Evolutionary conservation across 2,329 filamentous ascomycete genomes (phyloP).

Genomic region (Tolypocladium ophioglossoides): DNA sequence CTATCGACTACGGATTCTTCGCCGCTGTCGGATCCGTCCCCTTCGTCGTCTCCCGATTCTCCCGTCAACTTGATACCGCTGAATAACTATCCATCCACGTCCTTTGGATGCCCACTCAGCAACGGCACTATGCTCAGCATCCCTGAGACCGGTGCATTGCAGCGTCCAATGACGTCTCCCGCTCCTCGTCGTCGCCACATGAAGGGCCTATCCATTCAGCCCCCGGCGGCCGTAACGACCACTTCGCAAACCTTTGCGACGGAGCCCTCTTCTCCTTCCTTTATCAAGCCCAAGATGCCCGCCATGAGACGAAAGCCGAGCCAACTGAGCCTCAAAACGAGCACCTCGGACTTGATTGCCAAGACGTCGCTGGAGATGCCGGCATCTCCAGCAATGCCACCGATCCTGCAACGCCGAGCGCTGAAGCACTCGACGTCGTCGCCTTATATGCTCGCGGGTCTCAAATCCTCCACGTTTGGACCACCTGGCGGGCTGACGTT

Average conservation of each 20-base stretch:
- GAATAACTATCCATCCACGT: constrained; percentile 54
- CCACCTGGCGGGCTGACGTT: constrained; percentile 54
- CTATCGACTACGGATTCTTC: constrained; percentile 88
- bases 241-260: constrained; percentile 42
- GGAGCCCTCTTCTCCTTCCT: constrained; percentile 62
- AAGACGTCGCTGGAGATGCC: constrained; percentile 41
- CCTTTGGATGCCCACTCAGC: constrained; percentile 37
- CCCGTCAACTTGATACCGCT: constrained; percentile 64
- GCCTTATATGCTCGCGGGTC: constrained; percentile 51
- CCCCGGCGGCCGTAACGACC: constrained; percentile 36
- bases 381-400: constrained; percentile 42
- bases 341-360: constrained; percentile 44
- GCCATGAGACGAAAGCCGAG: constrained; percentile 65
- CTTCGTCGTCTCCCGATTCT: constrained; percentile 86
- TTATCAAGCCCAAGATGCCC: constrained; percentile 70
- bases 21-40: constrained; percentile 79
- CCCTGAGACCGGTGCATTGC: constrained; percentile 29
- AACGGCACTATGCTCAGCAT: constrained; percentile 25
- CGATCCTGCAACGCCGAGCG: constrained; percentile 50
- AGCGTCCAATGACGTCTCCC: constrained; percentile 56
- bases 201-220: constrained; percentile 74
- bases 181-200: constrained; percentile 70
- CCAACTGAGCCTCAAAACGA: constrained; percentile 66
- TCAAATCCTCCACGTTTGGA: constrained; percentile 49
- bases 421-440: constrained; percentile 59